These are phyloP conservation scores for Cetradonia linearis DNA, from an alignment of 495 filamentous ascomycete genomes.

Conservation along the genomic window DNA sequence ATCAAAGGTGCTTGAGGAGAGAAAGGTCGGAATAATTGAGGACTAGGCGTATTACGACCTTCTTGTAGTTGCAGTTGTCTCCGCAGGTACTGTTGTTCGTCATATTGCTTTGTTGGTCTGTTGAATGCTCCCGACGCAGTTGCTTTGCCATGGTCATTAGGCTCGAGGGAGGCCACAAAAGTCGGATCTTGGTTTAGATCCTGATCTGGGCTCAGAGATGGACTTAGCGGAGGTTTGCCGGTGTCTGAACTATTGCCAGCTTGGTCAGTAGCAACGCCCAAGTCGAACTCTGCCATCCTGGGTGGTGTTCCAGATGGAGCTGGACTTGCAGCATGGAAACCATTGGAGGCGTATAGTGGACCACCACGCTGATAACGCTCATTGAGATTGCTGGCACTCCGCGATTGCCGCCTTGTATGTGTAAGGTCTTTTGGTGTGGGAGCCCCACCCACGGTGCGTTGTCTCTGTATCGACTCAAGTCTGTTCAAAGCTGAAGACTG, in stretches of 20 bases:
- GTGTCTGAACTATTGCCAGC: constrained; percentile 25
- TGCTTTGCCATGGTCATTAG: constrained; percentile 73
- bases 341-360: constrained; percentile 30
- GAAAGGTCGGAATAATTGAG: constrained; percentile 22
- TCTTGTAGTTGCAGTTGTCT: constrained; percentile 71
- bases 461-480: constrained; percentile 62
- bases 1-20: constrained; percentile 28
- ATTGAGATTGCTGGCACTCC: constrained; percentile 46
- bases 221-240: constrained; percentile 58
- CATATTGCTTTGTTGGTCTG: constrained; percentile 62
- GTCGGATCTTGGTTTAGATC: constrained; percentile 45
- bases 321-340: constrained; percentile 43
- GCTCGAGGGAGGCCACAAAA: constrained; percentile 50
- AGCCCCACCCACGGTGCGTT: constrained; percentile 26
- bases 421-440: constrained; percentile 7
- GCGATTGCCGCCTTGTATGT: constrained; percentile 44
- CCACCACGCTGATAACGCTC: constrained; percentile 46
- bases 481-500: constrained; percentile 66
- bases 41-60: constrained; percentile 41
- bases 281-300: constrained; percentile 26
- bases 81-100: constrained; percentile 75
- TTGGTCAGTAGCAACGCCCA: constrained; percentile 24
- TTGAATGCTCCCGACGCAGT: constrained; percentile 79
- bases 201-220: constrained; percentile 45
- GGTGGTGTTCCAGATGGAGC: constrained; percentile 31